Conservation (phyloP, 2,329 filamentous ascomycete genomes). For the Cryphonectria naterciae region DNA sequence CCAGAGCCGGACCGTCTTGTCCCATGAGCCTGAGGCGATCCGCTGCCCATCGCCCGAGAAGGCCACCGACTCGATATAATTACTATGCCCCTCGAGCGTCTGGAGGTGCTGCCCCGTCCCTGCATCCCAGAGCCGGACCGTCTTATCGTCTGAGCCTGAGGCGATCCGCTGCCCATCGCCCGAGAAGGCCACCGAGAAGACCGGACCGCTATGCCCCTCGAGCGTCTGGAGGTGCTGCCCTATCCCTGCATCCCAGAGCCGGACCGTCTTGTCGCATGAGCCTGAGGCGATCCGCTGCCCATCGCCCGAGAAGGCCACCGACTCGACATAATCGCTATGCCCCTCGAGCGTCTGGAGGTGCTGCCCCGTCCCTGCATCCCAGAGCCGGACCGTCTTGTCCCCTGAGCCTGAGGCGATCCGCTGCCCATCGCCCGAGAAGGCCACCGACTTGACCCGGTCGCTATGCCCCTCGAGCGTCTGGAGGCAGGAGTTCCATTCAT, state of each 20-base stretch:
- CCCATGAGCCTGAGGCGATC: conserved; percentile 4
- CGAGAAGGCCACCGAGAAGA: neutral
- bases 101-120: conserved; percentile 14
- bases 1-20: neutral
- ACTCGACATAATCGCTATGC: neutral
- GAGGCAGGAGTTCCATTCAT: conserved; percentile 7
- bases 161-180: neutral
- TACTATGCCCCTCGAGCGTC: too few relatives aligned
- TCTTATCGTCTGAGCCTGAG: neutral
- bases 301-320: neutral
- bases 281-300: neutral
- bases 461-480: conserved; percentile 16
- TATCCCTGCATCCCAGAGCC: neutral
- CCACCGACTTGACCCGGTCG: neutral
- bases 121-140: neutral
- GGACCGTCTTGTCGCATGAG: neutral
- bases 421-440: conserved; percentile 22
- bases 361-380: neutral
- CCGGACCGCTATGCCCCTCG: neutral
- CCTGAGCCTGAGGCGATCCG: neutral
- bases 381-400: neutral
- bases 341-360: conserved; percentile 27
- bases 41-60: conserved; percentile 13
- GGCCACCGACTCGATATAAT: conserved; percentile 4
- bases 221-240: neutral